Base-by-base conservation (phyloP, 306 rosid species). In the Quercus engelmannii region DNA sequence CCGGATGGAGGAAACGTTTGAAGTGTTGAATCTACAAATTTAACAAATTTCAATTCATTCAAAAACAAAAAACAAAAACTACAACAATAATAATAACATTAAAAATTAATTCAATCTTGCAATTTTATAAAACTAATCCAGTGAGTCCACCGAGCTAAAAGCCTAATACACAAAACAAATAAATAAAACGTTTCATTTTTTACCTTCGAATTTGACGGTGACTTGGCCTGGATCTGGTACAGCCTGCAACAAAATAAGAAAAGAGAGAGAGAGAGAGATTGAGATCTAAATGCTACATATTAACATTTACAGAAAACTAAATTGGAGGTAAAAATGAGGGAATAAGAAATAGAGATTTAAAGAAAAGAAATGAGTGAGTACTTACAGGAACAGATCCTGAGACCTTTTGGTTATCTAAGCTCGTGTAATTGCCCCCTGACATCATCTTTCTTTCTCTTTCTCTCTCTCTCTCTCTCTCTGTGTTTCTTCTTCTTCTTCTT, bases 371-470 rank as follows among this genome's bases (percentile, higher is more conserved):
- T 13, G 3, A 41, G 46, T 2, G 46, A 41, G 12, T 41, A 41
- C 91, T 81, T 58, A 92, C 97, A 25, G 99, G 92, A 43, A 94
- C 99, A 77, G 99, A 92, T 90, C 97, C 99, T 1, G 97, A 88
- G 74, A 91, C 80, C 28, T 83, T 86, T 52, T 92, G 90, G 76
- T 88, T 83, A 77, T 92, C 97, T 70, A 94, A 78, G 56, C 89
- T 70, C 3, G 95, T 89, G n/a, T 92, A 94, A 15, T 87, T 90
- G 55, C 99, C 46, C 46, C 46, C 99, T 11, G 97, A 80, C 98
- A 94, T 94, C 98, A 94, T 94, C 85, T 86, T 90, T 26, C 58
- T 67, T 26, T 31, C 20, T 38, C 31, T 20, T 7, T 56, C 1
- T 68, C 23, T 35, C 33, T 69, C 5, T 17, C 0, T 20, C 59